Evolutionary conservation across 495 filamentous ascomycete species (phyloP), one percentile per base, ranked within the genome.

Genomic region (Darksidea phi): DNA sequence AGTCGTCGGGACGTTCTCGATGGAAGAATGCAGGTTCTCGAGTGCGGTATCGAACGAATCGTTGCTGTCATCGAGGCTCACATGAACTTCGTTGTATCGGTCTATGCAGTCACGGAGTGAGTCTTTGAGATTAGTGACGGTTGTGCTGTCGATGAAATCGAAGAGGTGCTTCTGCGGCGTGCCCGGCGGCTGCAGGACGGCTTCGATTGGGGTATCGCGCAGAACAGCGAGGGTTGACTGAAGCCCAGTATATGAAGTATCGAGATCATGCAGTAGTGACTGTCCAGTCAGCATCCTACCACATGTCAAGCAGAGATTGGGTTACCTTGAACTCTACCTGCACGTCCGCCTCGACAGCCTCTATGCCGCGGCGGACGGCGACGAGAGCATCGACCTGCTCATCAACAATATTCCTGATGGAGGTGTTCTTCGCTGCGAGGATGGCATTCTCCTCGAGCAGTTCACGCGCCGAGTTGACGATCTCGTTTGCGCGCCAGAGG

Each of bases 121-220:
- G 41, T 82, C 74, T 52, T 84, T 80, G 57, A 95, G 78, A 53
- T 79, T 78, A 26, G 89, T 86, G 5, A 96, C 88, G 10, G 82
- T 84, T 18, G 83, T 76, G 67, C 90, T 89, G 68, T 97, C 92
- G 43, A 97, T 85, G 74, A 97, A 98, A 71, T 96, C 91, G 68
- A 92, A 82, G 61, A 98, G 74, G 62, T 77, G 88, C 71, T 87
- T 88, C 20, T 79, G 77, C 38, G 81, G 80, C 70, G 90, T 86
- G 15, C 81, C 81, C 0, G 77, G 77, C 0, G 88, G 86, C 49
- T 88, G 84, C 58, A 97, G 89, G 6, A 84, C 78, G 12, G 82
- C 74, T 61, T 95, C 86, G 1, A 97, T 89, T 13, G 82, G 75
- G 0, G 88, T 95, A 18, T 82, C 80, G 55, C 84, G 78, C 25